phyloP scores from a whole-genome alignment of 2,329 filamentous ascomycete species.

The Hortaea werneckii region DNA sequence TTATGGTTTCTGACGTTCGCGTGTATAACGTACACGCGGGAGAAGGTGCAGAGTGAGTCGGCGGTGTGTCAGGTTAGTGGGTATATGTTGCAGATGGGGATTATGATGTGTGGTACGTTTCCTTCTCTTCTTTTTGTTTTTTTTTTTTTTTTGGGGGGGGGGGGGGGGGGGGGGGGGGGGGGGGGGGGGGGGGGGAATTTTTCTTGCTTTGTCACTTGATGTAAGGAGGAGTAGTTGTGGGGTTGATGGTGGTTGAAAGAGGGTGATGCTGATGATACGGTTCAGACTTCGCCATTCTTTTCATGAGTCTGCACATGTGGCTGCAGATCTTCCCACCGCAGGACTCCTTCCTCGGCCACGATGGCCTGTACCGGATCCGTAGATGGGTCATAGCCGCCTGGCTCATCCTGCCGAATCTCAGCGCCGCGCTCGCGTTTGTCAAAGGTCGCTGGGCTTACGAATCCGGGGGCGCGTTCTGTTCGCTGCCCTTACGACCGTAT shows the following conservation, averaged over 20 bases:
- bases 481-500: constrained; percentile 53
- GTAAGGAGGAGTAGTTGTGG: not conserved
- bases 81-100: constrained; percentile 18
- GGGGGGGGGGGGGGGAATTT: too few relatives aligned
- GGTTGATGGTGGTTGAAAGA: not conserved
- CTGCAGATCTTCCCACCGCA: constrained; percentile 58
- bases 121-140: not conserved
- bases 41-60: constrained; percentile 19
- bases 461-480: constrained; percentile 58
- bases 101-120: constrained; percentile 19
- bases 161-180: too few relatives aligned
- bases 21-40: constrained; percentile 45
- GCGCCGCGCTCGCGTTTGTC: constrained; percentile 55
- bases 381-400: constrained; percentile 49
- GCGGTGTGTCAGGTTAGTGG: constrained; percentile 20
- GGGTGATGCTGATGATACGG: not conserved
- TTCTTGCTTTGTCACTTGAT: not conserved
- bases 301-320: constrained; percentile 64
- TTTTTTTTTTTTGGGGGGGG: too few relatives aligned
- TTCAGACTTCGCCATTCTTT: constrained; percentile 56
- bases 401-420: constrained; percentile 47
- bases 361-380: constrained; percentile 60
- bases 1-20: constrained; percentile 59
- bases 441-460: constrained; percentile 46
- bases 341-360: constrained; percentile 34